Base-by-base conservation (phyloP, 345 rosid species). In the Geranium rotundifolium region DNA sequence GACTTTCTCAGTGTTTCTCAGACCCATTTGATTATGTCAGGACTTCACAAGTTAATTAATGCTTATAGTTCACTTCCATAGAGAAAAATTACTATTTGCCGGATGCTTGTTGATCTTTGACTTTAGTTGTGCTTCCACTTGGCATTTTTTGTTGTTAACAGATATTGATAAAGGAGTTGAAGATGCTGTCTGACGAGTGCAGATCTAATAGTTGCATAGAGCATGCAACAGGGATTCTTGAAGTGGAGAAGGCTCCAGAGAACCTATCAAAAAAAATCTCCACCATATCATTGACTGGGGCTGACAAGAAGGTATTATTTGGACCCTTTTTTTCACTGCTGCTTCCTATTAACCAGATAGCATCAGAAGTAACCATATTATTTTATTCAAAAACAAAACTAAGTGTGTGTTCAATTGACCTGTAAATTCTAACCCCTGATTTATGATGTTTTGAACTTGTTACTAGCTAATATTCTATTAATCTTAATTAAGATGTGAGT, bases 141-240 rank as follows among this genome's bases (percentile, higher is more conserved):
- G 37, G n/a, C 7, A 31, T 31, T 65, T 5, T 54, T 29, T 18
- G 3, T 64, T 49, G 19, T 50, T 59, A 29, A 58, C 87, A 85
- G 98, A 68, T 58, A 37, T 72, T 77, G 73, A 72, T 75, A 63
- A 66, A 79, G 64, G 92, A 82, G 79, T 74, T 95, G 82, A 84
- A 78, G 78, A 65, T 76, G 7, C 66, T 95, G 65, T 68, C 62
- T 71, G 76, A 76, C 13, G 96, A 85, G 71, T 80, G 96, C 79
- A 81, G 97, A 84, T 81, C 92, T 67, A 86, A 77, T 62, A 75
- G 86, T 80, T 95, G 97, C 77, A 82, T 88, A 62, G 99, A 95
- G 78, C 99, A 95, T 77, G 99, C 99, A 14, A 68, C 72, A 0
- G 95, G 95, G 62, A 80, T 90, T 60, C 77, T 90, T 58, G 96